These are phyloP conservation scores for Chamaecrista fasciculata DNA, from an alignment of 306 rosid genomes.

Conservation along the genomic window DNA sequence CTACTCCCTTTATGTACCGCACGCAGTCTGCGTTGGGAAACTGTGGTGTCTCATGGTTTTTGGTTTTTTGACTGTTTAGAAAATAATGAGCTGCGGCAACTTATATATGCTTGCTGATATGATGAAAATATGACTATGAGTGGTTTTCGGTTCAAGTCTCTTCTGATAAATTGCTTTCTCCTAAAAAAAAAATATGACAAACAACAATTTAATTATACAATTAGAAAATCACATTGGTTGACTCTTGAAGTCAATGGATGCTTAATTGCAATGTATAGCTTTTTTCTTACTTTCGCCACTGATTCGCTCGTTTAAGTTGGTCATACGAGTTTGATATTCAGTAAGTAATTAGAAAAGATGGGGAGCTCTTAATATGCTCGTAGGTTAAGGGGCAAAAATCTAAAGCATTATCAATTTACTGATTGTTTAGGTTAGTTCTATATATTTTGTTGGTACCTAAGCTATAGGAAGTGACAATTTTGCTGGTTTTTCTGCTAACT, in stretches of 20 bases:
- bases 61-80: background rate
- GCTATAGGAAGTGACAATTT: background rate
- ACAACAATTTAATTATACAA: background rate
- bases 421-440: background rate
- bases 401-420: background rate
- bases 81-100: slow-evolving; percentile 11
- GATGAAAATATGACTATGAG: background rate
- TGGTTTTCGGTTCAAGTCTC: background rate
- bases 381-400: background rate
- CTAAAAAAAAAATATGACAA: background rate
- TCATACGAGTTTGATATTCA: background rate
- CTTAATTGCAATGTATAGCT: background rate
- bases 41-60: background rate
- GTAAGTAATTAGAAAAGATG: background rate
- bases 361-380: background rate
- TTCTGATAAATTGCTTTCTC: background rate
- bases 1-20: background rate
- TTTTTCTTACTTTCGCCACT: background rate
- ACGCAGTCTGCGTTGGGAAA: background rate
- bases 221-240: background rate
- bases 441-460: background rate
- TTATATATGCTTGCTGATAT: background rate
- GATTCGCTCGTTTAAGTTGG: slow-evolving; percentile 3
- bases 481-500: background rate
- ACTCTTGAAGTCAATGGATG: background rate